phyloP scores from a whole-genome alignment of 2,329 filamentous ascomycete species.

The Paracoccidioides brasiliensis region DNA sequence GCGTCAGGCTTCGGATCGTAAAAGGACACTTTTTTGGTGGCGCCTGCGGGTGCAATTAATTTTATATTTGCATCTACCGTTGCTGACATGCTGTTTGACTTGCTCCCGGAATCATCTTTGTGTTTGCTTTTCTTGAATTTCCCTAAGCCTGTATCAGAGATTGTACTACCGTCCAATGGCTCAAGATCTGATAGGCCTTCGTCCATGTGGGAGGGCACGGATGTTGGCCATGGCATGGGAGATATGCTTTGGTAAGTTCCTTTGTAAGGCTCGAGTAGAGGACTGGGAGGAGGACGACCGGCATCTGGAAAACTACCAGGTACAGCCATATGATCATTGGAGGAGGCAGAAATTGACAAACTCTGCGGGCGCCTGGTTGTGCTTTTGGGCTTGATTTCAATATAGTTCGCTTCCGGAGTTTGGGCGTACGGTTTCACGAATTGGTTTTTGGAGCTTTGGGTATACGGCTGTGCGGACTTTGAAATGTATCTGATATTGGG shows the following conservation, averaged over 20 bases:
- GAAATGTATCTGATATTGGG: conserved; percentile 28
- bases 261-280: conserved; percentile 79
- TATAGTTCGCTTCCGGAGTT: conserved; percentile 17
- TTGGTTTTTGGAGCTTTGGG: conserved; percentile 8
- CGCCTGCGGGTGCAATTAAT: conserved; percentile 34
- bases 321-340: conserved; percentile 23
- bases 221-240: conserved; percentile 74
- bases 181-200: conserved; percentile 43
- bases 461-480: conserved; percentile 11
- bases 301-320: conserved; percentile 19
- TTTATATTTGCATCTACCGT: conserved; percentile 15
- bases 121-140: conserved; percentile 16
- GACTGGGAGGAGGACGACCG: conserved; percentile 56
- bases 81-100: conserved; percentile 6
- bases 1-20: conserved; percentile 76
- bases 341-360: conserved; percentile 27
- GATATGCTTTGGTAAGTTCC: conserved; percentile 92
- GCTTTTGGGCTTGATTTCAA: conserved; percentile 14
- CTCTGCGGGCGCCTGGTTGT: conserved; percentile 18
- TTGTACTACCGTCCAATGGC: conserved; percentile 20
- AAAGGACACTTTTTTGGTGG: conserved; percentile 56
- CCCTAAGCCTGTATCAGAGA: conserved; percentile 13
- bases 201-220: conserved; percentile 44
- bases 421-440: conserved; percentile 15
- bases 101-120: neutral